phyloP scores from a whole-genome alignment of 1,284 basidiomycete genomes.

The Mycosarcoma maydis region DNA sequence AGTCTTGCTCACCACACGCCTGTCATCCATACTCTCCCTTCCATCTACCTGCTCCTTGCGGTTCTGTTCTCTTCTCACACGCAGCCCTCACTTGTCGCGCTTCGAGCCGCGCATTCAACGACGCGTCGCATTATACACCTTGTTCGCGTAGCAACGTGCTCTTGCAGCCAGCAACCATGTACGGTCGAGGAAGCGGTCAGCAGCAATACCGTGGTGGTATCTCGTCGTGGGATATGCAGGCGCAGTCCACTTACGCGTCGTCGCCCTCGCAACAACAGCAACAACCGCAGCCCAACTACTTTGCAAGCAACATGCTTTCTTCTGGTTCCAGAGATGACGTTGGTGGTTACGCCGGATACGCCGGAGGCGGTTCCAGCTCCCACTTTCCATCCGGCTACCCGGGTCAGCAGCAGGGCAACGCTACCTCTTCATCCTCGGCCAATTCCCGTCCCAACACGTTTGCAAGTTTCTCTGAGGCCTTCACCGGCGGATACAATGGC shows the following conservation, averaged over 20 bases:
- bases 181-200: conserved; percentile 39
- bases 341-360: conserved; percentile 30
- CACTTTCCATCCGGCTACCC: conserved; percentile 36
- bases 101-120: neutral
- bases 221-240: conserved; percentile 44
- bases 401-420: conserved; percentile 17
- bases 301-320: conserved; percentile 32
- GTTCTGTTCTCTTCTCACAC: neutral
- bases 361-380: conserved; percentile 30
- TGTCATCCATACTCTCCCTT: neutral
- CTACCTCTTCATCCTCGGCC: conserved; percentile 35
- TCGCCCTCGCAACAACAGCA: conserved; percentile 38
- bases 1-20: too few species aligned
- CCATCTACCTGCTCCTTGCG: too few species aligned
- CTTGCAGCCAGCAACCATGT: too few species aligned
- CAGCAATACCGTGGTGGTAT: conserved; percentile 41
- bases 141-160: too few species aligned
- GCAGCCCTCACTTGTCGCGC: conserved; percentile 9
- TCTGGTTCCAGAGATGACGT: conserved; percentile 37
- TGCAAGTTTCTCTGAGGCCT: conserved; percentile 41
- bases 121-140: conserved; percentile 1
- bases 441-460: conserved; percentile 38
- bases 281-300: conserved; percentile 31
- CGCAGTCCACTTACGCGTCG: conserved; percentile 30
- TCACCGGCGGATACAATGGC: conserved; percentile 32